Evolutionary conservation across 2,329 filamentous ascomycete species (phyloP).

Genomic region (Dothiorella sarmentorum): DNA sequence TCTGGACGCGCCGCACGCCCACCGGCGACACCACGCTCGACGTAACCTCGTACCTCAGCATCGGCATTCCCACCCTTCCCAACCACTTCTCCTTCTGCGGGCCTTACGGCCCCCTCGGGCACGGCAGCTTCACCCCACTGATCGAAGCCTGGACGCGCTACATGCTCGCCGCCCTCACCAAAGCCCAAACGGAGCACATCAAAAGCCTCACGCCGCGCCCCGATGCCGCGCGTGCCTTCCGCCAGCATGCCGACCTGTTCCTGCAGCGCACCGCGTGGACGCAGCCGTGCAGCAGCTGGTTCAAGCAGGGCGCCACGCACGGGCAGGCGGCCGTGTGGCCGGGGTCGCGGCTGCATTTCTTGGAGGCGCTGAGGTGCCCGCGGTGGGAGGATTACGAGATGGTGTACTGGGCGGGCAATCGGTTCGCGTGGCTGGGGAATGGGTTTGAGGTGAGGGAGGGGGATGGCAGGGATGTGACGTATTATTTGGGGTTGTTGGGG

Average conservation of each 20-base stretch:
- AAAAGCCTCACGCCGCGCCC: conserved; percentile 44
- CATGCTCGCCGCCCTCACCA: background rate
- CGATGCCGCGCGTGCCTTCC: conserved; percentile 31
- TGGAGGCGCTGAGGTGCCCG: conserved; percentile 36
- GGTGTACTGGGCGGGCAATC: conserved; percentile 38
- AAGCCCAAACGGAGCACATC: conserved; percentile 34
- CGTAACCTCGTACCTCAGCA: conserved; percentile 40
- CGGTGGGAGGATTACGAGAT: conserved; percentile 45
- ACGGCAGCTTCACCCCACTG: conserved; percentile 37
- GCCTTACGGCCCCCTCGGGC: conserved; percentile 31
- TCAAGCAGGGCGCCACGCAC: conserved; percentile 38
- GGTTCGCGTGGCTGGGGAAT: conserved; percentile 43
- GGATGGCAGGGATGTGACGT: conserved; percentile 47
- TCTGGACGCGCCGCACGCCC: conserved; percentile 40
- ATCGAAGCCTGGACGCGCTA: conserved; percentile 38
- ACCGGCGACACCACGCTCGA: conserved; percentile 23
- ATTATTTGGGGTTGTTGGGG: conserved; percentile 43
- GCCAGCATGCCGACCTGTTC: conserved; percentile 45
- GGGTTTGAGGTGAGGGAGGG: conserved; percentile 45
- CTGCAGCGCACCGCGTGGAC: conserved; percentile 51
- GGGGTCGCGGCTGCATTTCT: conserved; percentile 37
- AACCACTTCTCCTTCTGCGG: conserved; percentile 43
- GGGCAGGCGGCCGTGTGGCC: conserved; percentile 41
- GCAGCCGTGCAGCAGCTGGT: conserved; percentile 44
- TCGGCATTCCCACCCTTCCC: conserved; percentile 42